Conservation (phyloP, 768 basidiomycete genomes). For the Leccinellum rugosiceps region DNA sequence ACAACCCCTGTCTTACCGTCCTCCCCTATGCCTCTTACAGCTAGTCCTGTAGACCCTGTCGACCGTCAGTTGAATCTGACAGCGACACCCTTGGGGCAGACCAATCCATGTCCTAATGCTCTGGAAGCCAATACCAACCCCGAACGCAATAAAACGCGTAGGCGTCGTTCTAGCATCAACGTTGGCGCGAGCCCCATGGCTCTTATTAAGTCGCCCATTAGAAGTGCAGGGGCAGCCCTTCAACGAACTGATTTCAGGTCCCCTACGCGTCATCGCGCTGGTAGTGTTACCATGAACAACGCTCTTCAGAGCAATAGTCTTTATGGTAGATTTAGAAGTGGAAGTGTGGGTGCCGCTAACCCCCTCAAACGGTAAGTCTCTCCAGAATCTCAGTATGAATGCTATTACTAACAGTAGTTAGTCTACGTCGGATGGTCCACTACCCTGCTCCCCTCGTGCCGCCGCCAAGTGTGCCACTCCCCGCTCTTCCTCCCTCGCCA, state of each 20-base stretch:
- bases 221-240: slow-evolving; percentile 49
- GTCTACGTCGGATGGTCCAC: slow-evolving; percentile 41
- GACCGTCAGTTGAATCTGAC: slow-evolving; percentile 38
- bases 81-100: slow-evolving; percentile 31
- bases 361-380: slow-evolving; percentile 32
- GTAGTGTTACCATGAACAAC: slow-evolving; percentile 39
- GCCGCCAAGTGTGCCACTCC: slow-evolving; percentile 30
- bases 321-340: slow-evolving; percentile 53
- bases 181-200: slow-evolving; percentile 51
- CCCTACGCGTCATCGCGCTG: slow-evolving; percentile 43
- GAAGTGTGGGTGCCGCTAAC: slow-evolving; percentile 41
- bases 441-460: slow-evolving; percentile 23
- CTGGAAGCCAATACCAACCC: slow-evolving; percentile 13
- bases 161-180: slow-evolving; percentile 62
- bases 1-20: slow-evolving; percentile 26
- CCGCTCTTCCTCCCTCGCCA: slow-evolving; percentile 26
- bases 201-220: slow-evolving; percentile 54
- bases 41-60: slow-evolving; percentile 28
- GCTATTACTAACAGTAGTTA: slow-evolving; percentile 18
- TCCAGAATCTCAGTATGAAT: background rate
- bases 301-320: slow-evolving; percentile 40
- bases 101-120: slow-evolving; percentile 26
- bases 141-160: slow-evolving; percentile 47
- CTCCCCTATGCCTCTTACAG: slow-evolving; percentile 18
- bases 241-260: slow-evolving; percentile 42